These are phyloP conservation scores for Leptomonas seymouri DNA, from an alignment of 208 protist genomes.

Conservation along the genomic window DNA sequence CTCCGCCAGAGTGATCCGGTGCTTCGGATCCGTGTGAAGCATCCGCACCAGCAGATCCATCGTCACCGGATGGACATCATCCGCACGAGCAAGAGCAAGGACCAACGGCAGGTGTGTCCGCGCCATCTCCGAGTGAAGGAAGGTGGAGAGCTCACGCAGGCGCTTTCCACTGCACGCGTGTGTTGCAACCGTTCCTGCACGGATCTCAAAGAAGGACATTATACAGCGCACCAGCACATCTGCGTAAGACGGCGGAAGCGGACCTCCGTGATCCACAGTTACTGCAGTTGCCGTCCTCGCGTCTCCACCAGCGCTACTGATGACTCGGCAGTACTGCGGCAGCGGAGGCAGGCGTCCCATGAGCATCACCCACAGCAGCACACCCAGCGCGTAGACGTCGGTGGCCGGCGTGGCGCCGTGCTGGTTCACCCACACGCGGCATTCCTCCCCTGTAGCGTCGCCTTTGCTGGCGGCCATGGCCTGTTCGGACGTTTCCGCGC, in stretches of 20 bases:
- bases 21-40: conserved; percentile 35
- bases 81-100: conserved; percentile 21
- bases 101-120: conserved; percentile 17
- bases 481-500: neutral
- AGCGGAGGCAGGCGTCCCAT: conserved; percentile 42
- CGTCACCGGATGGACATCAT: neutral
- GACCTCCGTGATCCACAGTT: neutral
- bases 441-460: neutral
- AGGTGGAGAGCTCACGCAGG: conserved; percentile 8
- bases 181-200: neutral
- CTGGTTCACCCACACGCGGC: conserved; percentile 22
- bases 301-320: neutral
- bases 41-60: conserved; percentile 34
- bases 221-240: conserved; percentile 11
- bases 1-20: conserved; percentile 37
- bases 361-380: conserved; percentile 63
- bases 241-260: conserved; percentile 2
- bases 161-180: neutral
- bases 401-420: conserved; percentile 11
- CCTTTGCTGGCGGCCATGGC: neutral
- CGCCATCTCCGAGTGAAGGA: conserved; percentile 13
- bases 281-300: neutral
- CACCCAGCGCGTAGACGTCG: conserved; percentile 66
- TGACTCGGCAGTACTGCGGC: conserved; percentile 22
- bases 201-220: conserved; percentile 13